Conservation (phyloP, 1,139 yeast genomes). For the Meyerozyma sp. region DNA sequence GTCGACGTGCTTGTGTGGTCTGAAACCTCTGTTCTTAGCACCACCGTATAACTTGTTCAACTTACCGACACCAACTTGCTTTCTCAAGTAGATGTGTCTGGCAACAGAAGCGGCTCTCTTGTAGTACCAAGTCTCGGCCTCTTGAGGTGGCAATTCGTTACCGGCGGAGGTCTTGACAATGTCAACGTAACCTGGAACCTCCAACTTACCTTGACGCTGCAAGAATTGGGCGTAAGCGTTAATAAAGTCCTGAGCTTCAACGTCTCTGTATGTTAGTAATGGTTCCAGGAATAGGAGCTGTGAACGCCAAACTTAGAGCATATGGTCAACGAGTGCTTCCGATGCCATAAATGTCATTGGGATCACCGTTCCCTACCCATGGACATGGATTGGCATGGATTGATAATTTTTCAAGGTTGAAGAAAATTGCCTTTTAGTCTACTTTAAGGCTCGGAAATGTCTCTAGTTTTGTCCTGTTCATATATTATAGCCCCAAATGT, state of each 20-base stretch:
- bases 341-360: conserved; percentile 3
- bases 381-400: background rate
- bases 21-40: conserved; percentile 98
- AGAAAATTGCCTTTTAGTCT: background rate
- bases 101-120: conserved; percentile 99
- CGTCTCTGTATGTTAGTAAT: conserved; percentile 71
- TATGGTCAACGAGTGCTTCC: conserved; percentile 4
- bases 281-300: conserved; percentile 12
- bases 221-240: conserved; percentile 99
- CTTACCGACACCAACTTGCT: conserved; percentile 99
- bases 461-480: background rate
- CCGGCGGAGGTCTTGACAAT: conserved; percentile 98
- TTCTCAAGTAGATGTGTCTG: conserved; percentile 99
- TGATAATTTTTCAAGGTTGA: background rate
- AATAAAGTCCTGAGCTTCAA: conserved; percentile 99
- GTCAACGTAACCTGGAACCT: conserved; percentile 99
- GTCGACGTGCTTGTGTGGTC: conserved; percentile 98
- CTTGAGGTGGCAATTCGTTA: conserved; percentile 99
- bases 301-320: background rate
- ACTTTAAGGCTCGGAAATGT: background rate
- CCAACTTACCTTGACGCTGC: conserved; percentile 99
- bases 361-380: background rate
- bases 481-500: background rate
- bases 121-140: conserved; percentile 99
- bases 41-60: conserved; percentile 99